Conservation (phyloP, 176 grass and related monocot genomes). For the Juncus effusus region DNA sequence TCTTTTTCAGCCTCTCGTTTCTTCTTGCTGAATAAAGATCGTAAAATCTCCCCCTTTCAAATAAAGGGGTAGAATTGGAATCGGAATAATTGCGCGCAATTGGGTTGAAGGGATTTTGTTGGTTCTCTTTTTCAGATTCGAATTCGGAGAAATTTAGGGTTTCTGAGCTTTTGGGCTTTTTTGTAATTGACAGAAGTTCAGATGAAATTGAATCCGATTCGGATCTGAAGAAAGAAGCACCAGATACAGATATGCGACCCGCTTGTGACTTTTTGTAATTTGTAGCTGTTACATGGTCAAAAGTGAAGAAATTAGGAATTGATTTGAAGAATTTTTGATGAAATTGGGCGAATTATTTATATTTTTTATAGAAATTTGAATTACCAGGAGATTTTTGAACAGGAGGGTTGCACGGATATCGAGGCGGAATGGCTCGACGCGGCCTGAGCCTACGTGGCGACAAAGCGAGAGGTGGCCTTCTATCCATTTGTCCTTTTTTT, state of each 20-base stretch:
- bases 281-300: conserved; percentile 30
- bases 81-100: conserved; percentile 7
- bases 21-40: conserved; percentile 75
- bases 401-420: conserved; percentile 21
- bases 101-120: conserved; percentile 20
- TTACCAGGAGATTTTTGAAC: conserved; percentile 44
- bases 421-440: conserved; percentile 31
- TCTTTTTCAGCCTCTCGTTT: conserved; percentile 73
- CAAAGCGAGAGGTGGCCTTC: conserved; percentile 45
- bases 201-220: conserved; percentile 27
- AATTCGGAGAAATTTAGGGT: conserved; percentile 20
- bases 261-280: conserved; percentile 35
- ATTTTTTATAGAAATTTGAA: neutral
- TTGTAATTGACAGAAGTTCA: conserved; percentile 26
- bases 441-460: conserved; percentile 83
- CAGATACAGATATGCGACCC: conserved; percentile 44
- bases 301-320: neutral
- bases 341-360: neutral
- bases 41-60: conserved; percentile 74
- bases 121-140: conserved; percentile 5
- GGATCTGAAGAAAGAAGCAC: conserved; percentile 32
- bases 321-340: conserved; percentile 1
- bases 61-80: conserved; percentile 38
- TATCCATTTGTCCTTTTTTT: conserved; percentile 40
- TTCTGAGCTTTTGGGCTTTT: neutral